These are phyloP conservation scores for Zygnema cylindricum DNA, from an alignment of 139 green algal genomes.

Conservation along the genomic window DNA sequence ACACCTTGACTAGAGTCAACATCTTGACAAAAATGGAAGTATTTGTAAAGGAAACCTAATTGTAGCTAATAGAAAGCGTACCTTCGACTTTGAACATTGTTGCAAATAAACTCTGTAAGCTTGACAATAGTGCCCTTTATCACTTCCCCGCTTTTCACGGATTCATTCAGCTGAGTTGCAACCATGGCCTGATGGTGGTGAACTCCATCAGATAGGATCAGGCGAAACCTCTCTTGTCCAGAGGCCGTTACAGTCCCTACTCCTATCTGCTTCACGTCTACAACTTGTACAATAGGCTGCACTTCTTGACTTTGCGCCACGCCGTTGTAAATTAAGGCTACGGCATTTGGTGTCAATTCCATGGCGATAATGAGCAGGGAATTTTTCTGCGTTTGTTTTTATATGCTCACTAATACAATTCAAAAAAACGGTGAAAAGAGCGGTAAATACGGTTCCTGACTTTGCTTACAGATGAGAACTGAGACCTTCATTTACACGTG, in stretches of 20 bases:
- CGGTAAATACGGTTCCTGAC: no score
- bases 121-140: conserved; percentile 68
- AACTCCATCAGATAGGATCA: conserved; percentile 75
- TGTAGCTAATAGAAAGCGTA: conserved; percentile 39
- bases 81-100: conserved; percentile 68
- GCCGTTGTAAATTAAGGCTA: neutral
- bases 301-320: neutral
- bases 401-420: no score
- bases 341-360: neutral
- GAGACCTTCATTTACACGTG: no score
- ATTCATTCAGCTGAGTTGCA: conserved; percentile 78
- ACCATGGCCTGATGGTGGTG: conserved; percentile 75
- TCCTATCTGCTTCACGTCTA: conserved; percentile 40
- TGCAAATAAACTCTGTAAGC: conserved; percentile 75
- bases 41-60: no score
- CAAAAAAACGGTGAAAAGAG: no score
- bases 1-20: neutral
- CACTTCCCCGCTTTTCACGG: conserved; percentile 65
- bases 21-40: neutral
- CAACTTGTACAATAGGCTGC: conserved; percentile 42
- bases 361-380: no score
- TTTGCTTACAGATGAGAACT: no score
- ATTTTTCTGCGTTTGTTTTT: no score
- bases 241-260: neutral
- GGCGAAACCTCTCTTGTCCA: conserved; percentile 66